These are phyloP conservation scores for Rutstroemia sydowiana DNA, from an alignment of 2,329 filamentous ascomycete genomes.

Conservation along the genomic window DNA sequence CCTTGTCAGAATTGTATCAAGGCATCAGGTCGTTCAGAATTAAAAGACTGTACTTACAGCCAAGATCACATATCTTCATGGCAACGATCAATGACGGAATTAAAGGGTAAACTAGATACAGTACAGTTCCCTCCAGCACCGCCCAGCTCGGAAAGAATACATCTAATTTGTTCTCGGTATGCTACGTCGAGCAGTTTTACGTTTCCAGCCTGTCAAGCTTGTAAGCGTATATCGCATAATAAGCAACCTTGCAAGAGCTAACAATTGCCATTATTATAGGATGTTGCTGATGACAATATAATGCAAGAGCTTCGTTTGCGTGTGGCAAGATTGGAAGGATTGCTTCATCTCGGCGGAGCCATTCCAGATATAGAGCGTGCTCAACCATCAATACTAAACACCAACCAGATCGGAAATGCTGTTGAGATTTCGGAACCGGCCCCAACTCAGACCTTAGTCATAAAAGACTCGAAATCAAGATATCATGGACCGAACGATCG, in stretches of 20 bases:
- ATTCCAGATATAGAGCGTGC: neutral
- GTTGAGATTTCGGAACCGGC: neutral
- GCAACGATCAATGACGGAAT: neutral
- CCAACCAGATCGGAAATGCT: neutral
- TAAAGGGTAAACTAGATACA: neutral
- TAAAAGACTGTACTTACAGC: slow-evolving; percentile 12
- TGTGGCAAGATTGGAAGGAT: no score
- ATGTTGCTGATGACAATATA: no score
- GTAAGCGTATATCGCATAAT: no score
- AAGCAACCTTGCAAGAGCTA: no score
- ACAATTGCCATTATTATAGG: no score
- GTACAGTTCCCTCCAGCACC: no score
- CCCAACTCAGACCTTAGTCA: slow-evolving; percentile 1
- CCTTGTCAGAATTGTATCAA: slow-evolving; percentile 46
- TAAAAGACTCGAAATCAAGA: slow-evolving; percentile 5
- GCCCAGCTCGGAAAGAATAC: no score
- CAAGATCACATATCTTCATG: neutral
- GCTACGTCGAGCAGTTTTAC: no score
- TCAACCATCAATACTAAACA: neutral
- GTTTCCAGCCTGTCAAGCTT: no score
- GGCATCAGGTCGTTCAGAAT: slow-evolving; percentile 2
- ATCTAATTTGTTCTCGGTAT: no score
- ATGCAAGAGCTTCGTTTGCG: no score
- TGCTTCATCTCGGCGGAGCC: no score
- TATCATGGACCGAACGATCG: slow-evolving; percentile 11